Evolutionary conservation across 805 yeast species (phyloP).

Genomic region (Candida sonorensis): DNA sequence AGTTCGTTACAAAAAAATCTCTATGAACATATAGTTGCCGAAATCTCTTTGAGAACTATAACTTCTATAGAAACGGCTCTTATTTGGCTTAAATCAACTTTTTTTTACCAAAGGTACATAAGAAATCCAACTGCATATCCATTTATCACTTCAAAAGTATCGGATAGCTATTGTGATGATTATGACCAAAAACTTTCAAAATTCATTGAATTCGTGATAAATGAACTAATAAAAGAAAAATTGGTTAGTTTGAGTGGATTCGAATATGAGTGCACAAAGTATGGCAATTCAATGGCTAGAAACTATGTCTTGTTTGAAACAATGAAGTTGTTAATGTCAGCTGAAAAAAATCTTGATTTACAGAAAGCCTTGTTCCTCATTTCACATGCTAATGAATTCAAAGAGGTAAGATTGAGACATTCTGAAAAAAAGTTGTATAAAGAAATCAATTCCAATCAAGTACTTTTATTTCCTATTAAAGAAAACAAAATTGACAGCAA

Average conservation of each 20-base stretch:
- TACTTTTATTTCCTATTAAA: conserved; percentile 31
- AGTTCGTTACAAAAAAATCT: conserved; percentile 37
- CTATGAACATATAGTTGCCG: conserved; percentile 37
- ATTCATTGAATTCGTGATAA: conserved; percentile 30
- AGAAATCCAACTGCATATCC: conserved; percentile 35
- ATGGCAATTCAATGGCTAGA: conserved; percentile 31
- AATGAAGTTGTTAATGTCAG: conserved; percentile 28
- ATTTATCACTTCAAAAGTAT: conserved; percentile 13
- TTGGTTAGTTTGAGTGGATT: conserved; percentile 17
- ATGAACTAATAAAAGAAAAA: conserved; percentile 25
- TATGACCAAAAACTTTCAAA: conserved; percentile 27
- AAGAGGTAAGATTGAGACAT: conserved; percentile 32
- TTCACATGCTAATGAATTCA: conserved; percentile 34
- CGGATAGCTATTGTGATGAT: conserved; percentile 8
- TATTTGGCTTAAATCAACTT: conserved; percentile 43
- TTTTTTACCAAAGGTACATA: conserved; percentile 38
- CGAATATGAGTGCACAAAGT: conserved; percentile 1
- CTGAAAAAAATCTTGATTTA: conserved; percentile 7
- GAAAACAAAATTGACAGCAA: conserved; percentile 21
- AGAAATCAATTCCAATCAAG: conserved; percentile 35
- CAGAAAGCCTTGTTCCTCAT: conserved; percentile 22
- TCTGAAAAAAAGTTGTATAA: conserved; percentile 39
- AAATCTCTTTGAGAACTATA: conserved; percentile 35
- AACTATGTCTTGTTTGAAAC: conserved; percentile 41
- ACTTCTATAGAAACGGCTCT: conserved; percentile 31